Percentiles rank a stretch among this genome's conserved stretches.
phyloP scores from a whole-genome alignment of 164 flowering plant genomes.

The Liquidambar formosana region DNA sequence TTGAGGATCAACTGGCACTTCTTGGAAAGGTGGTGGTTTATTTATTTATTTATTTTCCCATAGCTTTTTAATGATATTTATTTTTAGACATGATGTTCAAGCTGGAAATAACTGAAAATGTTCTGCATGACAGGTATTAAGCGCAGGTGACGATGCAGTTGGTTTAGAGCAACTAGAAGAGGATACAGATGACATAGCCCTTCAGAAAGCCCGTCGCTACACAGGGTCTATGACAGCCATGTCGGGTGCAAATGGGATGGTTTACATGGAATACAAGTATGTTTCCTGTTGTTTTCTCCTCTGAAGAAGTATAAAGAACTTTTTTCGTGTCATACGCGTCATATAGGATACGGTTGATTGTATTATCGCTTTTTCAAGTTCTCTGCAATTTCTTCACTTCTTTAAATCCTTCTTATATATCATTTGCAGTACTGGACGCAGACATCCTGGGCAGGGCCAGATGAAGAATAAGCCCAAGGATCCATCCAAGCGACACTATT shows the following conservation, averaged over 20 bases:
- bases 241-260: constrained; percentile 92
- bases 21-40: constrained; percentile 81
- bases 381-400: neutral
- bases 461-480: constrained; percentile 80
- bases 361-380: neutral
- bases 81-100: neutral
- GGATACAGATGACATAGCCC: constrained; percentile 83
- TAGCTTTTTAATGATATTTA: neutral
- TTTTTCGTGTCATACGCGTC: neutral
- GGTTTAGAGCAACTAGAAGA: constrained; percentile 91
- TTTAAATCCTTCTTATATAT: neutral
- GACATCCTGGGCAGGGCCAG: constrained; percentile 47
- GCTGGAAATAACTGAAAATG: constrained; percentile 4
- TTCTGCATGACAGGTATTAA: constrained; percentile 57
- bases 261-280: constrained; percentile 91
- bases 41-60: neutral
- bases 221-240: constrained; percentile 83
- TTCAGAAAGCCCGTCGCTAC: constrained; percentile 70
- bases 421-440: constrained; percentile 62
- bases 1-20: constrained; percentile 76
- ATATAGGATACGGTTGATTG: neutral
- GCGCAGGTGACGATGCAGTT: constrained; percentile 80
- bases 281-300: neutral
- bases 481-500: constrained; percentile 71
- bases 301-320: neutral